phyloP scores from a whole-genome alignment of 306 rosid genomes.

The Dalbergia cochinchinensis region DNA sequence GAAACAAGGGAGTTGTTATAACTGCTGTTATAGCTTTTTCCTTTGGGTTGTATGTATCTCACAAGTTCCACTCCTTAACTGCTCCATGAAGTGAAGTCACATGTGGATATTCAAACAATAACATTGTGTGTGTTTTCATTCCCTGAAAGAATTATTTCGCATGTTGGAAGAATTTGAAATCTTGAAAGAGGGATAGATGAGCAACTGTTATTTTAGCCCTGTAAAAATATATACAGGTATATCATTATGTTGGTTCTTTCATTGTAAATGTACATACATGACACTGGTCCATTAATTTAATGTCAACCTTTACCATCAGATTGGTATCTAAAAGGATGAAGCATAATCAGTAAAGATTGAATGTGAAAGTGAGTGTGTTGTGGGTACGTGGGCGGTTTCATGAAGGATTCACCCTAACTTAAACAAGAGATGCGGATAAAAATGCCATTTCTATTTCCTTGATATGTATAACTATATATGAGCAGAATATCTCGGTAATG shows the following conservation, averaged over 20 bases:
- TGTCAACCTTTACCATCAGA: background rate
- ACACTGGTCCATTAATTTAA: background rate
- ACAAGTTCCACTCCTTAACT: constrained; percentile 33
- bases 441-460: too few relatives aligned
- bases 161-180: too few relatives aligned
- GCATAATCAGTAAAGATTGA: background rate
- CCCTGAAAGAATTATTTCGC: too few relatives aligned
- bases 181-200: background rate
- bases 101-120: background rate
- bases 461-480: too few relatives aligned
- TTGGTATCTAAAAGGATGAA: background rate
- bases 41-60: constrained; percentile 54
- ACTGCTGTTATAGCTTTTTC: constrained; percentile 63
- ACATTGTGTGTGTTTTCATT: background rate
- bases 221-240: too few relatives aligned
- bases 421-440: too few relatives aligned
- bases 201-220: background rate
- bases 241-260: background rate
- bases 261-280: background rate
- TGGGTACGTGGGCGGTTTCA: too few relatives aligned
- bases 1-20: constrained; percentile 52
- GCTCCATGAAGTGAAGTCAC: constrained; percentile 2
- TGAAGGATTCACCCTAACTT: too few relatives aligned
- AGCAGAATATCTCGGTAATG: too few relatives aligned
- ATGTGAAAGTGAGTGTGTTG: too few relatives aligned